Evolutionary conservation across 2,329 filamentous ascomycete species (phyloP).

Genomic region (Aspergillus tubingensis): DNA sequence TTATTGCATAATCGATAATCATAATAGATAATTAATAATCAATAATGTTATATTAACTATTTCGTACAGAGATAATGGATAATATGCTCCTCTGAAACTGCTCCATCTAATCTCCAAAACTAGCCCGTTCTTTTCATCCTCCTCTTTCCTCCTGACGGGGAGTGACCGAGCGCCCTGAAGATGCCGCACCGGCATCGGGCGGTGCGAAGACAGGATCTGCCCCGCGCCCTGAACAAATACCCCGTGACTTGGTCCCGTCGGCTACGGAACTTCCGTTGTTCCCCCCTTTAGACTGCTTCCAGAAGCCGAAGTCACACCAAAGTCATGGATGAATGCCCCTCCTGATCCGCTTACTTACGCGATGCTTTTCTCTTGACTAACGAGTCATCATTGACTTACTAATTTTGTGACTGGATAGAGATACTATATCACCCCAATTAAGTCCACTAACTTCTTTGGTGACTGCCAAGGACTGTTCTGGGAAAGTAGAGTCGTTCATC

Average conservation of each 20-base stretch:
- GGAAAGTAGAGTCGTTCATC: neutral
- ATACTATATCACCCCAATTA: neutral
- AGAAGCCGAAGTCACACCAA: neutral
- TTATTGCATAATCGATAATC: no score
- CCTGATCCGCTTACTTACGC: neutral
- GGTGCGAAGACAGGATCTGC: slow-evolving; percentile 1
- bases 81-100: no score
- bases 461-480: neutral
- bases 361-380: neutral
- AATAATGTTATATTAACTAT: no score
- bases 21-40: no score
- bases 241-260: neutral
- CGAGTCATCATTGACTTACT: no score
- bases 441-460: neutral
- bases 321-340: neutral
- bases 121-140: neutral
- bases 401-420: neutral
- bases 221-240: neutral
- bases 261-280: neutral
- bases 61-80: no score
- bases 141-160: neutral
- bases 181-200: neutral
- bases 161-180: neutral
- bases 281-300: neutral
- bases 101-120: no score